These are phyloP conservation scores for Pseudonitzschia multistriata DNA, from an alignment of 108 stramenopile species.

Conservation along the genomic window DNA sequence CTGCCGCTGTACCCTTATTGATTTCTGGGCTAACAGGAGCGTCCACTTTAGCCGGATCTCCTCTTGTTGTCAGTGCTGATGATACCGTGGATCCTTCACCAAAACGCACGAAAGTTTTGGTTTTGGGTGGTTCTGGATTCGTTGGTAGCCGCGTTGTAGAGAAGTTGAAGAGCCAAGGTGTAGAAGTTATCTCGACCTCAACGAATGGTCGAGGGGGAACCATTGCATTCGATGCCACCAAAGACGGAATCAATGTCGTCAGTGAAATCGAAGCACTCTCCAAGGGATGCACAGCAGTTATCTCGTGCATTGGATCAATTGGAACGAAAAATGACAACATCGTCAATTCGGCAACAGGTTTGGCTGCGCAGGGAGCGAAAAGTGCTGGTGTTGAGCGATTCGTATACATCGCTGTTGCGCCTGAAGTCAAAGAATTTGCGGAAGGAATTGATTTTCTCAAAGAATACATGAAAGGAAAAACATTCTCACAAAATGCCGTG, in stretches of 20 bases:
- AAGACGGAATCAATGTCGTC: background rate
- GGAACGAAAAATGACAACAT: conserved; percentile 46
- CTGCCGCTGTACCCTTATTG: background rate
- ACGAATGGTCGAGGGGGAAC: background rate
- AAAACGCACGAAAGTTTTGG: conserved; percentile 24
- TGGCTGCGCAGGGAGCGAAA: conserved; percentile 53
- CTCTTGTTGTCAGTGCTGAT: conserved; percentile 1
- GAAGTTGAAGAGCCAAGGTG: conserved; percentile 41
- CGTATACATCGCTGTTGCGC: conserved; percentile 60
- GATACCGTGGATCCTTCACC: background rate
- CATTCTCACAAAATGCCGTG: conserved; percentile 43
- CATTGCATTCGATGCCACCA: conserved; percentile 2
- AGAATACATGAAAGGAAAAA: conserved; percentile 66
- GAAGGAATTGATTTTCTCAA: conserved; percentile 58
- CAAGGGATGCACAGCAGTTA: conserved; percentile 42
- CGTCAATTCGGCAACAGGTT: conserved; percentile 44
- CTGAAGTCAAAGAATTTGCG: conserved; percentile 62
- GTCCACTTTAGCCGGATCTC: background rate
- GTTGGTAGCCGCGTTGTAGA: conserved; percentile 60
- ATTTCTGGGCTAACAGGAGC: background rate
- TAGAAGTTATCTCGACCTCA: conserved; percentile 17
- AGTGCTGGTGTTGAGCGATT: conserved; percentile 40
- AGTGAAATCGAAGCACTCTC: conserved; percentile 16
- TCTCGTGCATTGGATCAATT: conserved; percentile 63
- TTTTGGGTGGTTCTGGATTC: conserved; percentile 72